These are phyloP conservation scores for Rubia occidens DNA, from an alignment of 305 asterid species.

Conservation along the genomic window DNA sequence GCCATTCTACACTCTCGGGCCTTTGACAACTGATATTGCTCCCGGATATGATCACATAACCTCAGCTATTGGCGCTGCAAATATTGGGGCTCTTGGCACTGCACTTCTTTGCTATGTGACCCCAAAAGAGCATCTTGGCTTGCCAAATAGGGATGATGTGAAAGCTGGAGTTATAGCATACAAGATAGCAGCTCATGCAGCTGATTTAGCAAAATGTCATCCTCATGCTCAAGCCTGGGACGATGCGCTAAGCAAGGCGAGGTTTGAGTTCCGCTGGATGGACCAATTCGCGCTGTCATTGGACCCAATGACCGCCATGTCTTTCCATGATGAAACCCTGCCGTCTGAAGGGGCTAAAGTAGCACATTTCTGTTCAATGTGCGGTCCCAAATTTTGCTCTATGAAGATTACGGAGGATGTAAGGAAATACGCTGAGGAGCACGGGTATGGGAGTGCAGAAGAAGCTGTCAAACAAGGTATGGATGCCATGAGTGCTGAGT, in stretches of 20 bases:
- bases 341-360: constrained; percentile 96
- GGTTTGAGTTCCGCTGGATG: constrained; percentile 98
- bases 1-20: constrained; percentile 91
- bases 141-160: constrained; percentile 80
- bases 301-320: constrained; percentile 91
- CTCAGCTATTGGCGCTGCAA: constrained; percentile 95
- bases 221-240: constrained; percentile 95
- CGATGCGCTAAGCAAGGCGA: constrained; percentile 85
- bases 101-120: constrained; percentile 90
- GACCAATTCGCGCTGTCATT: constrained; percentile 86
- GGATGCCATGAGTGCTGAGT: constrained; percentile 92
- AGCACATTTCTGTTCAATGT: constrained; percentile 97
- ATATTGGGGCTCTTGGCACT: constrained; percentile 94
- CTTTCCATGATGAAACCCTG: constrained; percentile 82
- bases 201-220: constrained; percentile 77
- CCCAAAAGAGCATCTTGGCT: constrained; percentile 86
- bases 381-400: constrained; percentile 92
- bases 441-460: constrained; percentile 85
- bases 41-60: constrained; percentile 94
- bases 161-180: constrained; percentile 79
- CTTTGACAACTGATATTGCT: constrained; percentile 83
- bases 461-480: constrained; percentile 76
- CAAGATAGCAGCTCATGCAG: constrained; percentile 95
- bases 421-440: constrained; percentile 81
- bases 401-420: constrained; percentile 97